phyloP scores from a whole-genome alignment of 768 basidiomycete species.

The Suillus weaverae region DNA sequence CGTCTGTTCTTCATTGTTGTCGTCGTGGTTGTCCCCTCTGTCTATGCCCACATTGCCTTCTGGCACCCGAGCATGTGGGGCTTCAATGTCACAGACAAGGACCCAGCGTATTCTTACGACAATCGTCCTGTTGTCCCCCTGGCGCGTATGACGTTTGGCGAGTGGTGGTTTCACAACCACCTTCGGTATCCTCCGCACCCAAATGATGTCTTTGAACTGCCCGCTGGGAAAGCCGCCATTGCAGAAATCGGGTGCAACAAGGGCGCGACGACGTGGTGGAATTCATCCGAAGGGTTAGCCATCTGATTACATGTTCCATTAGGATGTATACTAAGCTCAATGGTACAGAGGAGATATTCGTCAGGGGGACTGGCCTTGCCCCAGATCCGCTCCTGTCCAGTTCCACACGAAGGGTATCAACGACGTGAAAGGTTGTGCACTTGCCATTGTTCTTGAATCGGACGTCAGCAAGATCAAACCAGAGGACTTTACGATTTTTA shows the following conservation, averaged over 20 bases:
- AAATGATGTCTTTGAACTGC: conserved; percentile 32
- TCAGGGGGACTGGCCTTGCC: conserved; percentile 25
- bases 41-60: conserved; percentile 19
- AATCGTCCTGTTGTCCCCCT: conserved; percentile 40
- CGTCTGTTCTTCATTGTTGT: not conserved
- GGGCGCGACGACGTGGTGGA: conserved; percentile 27
- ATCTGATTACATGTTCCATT: not conserved
- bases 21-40: not conserved
- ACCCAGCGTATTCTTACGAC: conserved; percentile 29
- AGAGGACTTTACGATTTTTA: conserved; percentile 44
- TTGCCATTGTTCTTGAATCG: conserved; percentile 46
- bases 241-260: conserved; percentile 35
- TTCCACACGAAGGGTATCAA: conserved; percentile 31
- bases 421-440: conserved; percentile 38
- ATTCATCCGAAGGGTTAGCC: conserved; percentile 19
- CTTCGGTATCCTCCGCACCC: conserved; percentile 32
- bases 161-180: conserved; percentile 43
- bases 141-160: conserved; percentile 25
- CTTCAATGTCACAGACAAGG: conserved; percentile 35
- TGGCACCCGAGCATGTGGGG: conserved; percentile 39
- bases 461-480: conserved; percentile 37
- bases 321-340: not conserved
- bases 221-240: conserved; percentile 24
- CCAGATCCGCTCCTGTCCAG: conserved; percentile 15
- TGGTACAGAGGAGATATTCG: conserved; percentile 23